Evolutionary conservation across 2,329 filamentous ascomycete species (phyloP), one percentile per base, ranked within the genome.

Genomic region (Diaporthe citri): DNA sequence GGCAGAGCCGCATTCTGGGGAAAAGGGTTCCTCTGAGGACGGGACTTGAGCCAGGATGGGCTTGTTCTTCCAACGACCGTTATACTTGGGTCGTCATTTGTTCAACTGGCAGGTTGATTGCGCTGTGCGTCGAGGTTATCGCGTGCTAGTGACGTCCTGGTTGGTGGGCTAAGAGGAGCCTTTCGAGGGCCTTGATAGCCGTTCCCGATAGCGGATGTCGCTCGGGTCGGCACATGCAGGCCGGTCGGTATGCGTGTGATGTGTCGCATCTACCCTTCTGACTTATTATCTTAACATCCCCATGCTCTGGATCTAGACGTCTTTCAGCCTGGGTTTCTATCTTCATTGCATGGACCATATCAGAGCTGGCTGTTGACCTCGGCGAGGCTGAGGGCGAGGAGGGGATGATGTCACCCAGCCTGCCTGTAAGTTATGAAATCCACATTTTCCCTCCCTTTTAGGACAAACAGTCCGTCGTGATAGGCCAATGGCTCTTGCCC

Each of bases 391-490:
- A 55, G 25, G n/a, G 51, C 2, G 31, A 62, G 28, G 8, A 22
- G 17, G 22, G 34, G 36, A 64, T 76, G 74, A 76, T 75, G 74
- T 74, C 74, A 75, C 64, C 41, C 34, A 59, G 60, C 15, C n/a
- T 52, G 60, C 15, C n/a, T 52, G 46, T 43, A 22, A 17, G 56
- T 43, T 52, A 10, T 52, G 64, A 22, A 62, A 69, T 39, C 46
- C 74, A 67, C 34, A 25, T 64, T 48, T 55, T n/a, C n/a, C 51
- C 55, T 64, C 36, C 34, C 15, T 25, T 55, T 57, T 25, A 55
- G 56, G 39, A 22, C 48, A 22, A 17, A 10, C 17, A 20, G 64
- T n/a, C 39, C 31, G 25, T 48, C 25, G 57, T 48, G 64, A 74
- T 76, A 74, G 74, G 74, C 31, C 72, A 76, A 74, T 74, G 66